A percentile compares a stretch with the other conserved stretches of the same genome.
phyloP scores from a whole-genome alignment of 75 land plant species.

The Adiantum capillusveneris region DNA sequence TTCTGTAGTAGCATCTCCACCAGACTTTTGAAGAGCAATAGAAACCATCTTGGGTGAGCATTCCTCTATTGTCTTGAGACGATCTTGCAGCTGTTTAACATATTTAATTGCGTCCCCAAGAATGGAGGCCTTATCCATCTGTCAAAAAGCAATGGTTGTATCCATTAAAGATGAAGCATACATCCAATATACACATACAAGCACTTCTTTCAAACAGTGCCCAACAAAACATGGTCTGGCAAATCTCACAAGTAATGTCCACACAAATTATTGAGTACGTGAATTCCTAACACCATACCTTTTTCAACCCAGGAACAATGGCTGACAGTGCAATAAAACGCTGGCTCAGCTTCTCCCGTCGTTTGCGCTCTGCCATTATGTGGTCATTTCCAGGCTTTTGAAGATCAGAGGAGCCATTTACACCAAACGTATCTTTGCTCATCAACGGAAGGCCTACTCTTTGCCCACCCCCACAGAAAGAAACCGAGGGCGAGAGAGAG shows the following conservation, averaged over 20 bases:
- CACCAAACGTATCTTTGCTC: neutral
- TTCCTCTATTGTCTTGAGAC: slow-evolving; percentile 29
- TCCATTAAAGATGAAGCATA: no score
- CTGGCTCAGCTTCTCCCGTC: slow-evolving; percentile 90
- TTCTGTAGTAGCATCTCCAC: neutral
- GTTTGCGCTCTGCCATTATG: slow-evolving; percentile 76
- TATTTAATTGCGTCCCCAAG: slow-evolving; percentile 51
- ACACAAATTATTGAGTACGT: no score
- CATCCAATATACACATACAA: no score
- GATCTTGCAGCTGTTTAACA: slow-evolving; percentile 45
- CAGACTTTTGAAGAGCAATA: neutral
- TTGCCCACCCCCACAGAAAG: neutral
- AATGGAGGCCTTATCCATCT: slow-evolving; percentile 54
- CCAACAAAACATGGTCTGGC: no score
- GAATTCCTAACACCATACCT: no score
- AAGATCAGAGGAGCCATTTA: neutral
- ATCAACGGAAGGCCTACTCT: neutral
- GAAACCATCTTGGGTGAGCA: slow-evolving; percentile 13
- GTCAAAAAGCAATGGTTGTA: neutral
- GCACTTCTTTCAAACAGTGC: no score
- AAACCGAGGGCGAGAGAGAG: neutral
- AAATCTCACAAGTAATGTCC: no score
- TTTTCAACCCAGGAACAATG: slow-evolving; percentile 78
- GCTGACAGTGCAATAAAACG: slow-evolving; percentile 83
- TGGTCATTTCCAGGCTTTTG: slow-evolving; percentile 29